phyloP scores from a whole-genome alignment of 345 rosid genomes.

The Salix arbutifolia region DNA sequence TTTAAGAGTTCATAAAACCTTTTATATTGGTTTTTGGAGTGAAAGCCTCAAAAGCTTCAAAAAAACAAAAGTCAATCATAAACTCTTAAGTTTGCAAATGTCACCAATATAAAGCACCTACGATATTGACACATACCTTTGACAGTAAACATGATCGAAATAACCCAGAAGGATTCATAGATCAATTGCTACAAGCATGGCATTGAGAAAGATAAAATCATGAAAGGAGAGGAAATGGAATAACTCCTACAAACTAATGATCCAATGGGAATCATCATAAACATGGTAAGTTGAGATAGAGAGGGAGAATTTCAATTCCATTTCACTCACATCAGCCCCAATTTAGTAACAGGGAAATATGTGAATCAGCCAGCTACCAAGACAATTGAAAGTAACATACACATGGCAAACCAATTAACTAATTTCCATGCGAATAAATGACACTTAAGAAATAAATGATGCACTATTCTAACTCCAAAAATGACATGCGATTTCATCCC shows the following conservation, averaged over 20 bases:
- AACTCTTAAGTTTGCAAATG: neutral
- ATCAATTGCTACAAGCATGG: neutral
- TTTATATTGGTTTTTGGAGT: neutral
- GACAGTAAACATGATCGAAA: neutral
- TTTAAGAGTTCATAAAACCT: neutral
- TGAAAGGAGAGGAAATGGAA: neutral
- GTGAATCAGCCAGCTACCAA: too few relatives aligned
- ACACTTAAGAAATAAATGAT: too few relatives aligned
- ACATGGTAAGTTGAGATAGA: too few relatives aligned
- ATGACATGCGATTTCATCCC: neutral
- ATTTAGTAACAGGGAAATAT: too few relatives aligned
- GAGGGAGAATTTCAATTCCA: too few relatives aligned
- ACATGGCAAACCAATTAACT: too few relatives aligned
- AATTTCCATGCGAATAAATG: too few relatives aligned
- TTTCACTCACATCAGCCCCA: too few relatives aligned
- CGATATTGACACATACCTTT: neutral
- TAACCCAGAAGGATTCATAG: neutral
- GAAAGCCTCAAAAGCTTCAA: neutral
- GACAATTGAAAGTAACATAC: too few relatives aligned
- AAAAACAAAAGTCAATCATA: neutral
- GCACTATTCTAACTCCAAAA: too few relatives aligned
- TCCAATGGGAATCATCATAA: too few relatives aligned
- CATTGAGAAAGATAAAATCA: neutral
- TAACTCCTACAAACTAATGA: too few relatives aligned
- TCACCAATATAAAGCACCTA: neutral